Evolutionary conservation across 192 early-diverging fungal species (phyloP).

Genomic region (Entomortierella beljakovae): DNA sequence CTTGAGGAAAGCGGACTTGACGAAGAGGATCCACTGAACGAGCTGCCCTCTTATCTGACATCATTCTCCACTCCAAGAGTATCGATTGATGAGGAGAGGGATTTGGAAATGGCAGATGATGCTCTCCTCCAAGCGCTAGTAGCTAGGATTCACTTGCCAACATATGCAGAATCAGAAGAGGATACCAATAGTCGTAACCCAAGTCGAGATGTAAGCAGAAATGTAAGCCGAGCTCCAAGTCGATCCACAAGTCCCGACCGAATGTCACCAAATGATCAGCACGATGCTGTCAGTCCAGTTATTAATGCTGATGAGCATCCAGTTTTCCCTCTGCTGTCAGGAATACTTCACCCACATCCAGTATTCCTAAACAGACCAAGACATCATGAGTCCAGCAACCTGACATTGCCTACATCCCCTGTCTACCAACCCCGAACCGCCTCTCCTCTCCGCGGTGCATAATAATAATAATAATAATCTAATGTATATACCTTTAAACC

Average conservation of each 20-base stretch:
- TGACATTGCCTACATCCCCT: neutral
- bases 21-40: slow-evolving; percentile 6
- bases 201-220: slow-evolving; percentile 12
- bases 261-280: neutral
- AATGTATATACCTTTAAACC: slow-evolving; percentile 4
- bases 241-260: slow-evolving; percentile 11
- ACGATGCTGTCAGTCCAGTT: neutral
- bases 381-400: neutral
- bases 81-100: slow-evolving; percentile 25
- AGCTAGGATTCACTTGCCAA: slow-evolving; percentile 32
- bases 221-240: slow-evolving; percentile 7
- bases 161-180: slow-evolving; percentile 49
- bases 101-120: slow-evolving; percentile 17
- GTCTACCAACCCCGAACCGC: slow-evolving; percentile 1
- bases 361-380: neutral
- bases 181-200: slow-evolving; percentile 18
- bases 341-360: neutral
- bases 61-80: slow-evolving; percentile 37
- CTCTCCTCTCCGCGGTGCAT: neutral
- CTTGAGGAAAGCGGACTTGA: neutral
- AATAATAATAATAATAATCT: neutral
- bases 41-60: slow-evolving; percentile 38
- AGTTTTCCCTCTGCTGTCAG: neutral
- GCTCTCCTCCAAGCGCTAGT: slow-evolving; percentile 22
- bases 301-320: neutral